Percentiles rank a stretch among this genome's conserved stretches.
Evolutionary conservation across 768 basidiomycete genomes (phyloP).

Genomic region (Cubamyces lactineus): DNA sequence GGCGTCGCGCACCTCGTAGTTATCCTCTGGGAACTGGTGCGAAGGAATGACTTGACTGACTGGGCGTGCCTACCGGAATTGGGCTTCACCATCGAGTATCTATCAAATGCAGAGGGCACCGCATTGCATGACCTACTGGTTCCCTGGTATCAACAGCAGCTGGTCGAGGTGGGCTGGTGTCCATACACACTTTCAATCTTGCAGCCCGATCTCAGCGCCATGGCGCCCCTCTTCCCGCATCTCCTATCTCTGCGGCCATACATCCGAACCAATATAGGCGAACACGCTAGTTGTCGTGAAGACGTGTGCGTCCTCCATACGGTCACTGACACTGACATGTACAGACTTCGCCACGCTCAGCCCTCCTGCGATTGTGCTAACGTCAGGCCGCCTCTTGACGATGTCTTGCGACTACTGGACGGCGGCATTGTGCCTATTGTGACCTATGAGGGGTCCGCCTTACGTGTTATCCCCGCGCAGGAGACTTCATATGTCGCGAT

Average conservation of each 20-base stretch:
- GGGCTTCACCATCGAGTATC: neutral
- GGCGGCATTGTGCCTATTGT: neutral
- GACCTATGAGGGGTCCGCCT: neutral
- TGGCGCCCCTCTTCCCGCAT: neutral
- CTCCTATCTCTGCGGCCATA: neutral
- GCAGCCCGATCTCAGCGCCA: neutral
- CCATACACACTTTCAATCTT: neutral
- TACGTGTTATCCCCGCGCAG: neutral
- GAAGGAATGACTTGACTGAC: neutral
- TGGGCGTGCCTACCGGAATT: neutral
- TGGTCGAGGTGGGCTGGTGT: neutral
- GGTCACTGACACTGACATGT: too few species aligned
- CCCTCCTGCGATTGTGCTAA: too few species aligned
- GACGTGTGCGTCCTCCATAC: too few species aligned
- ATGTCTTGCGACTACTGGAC: neutral
- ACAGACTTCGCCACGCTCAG: too few species aligned
- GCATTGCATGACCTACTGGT: too few species aligned
- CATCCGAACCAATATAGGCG: neutral
- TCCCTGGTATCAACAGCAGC: neutral
- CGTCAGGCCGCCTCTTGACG: too few species aligned
- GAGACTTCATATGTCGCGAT: neutral
- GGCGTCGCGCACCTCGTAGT: neutral
- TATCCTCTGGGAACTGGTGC: neutral
- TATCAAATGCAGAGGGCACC: neutral
- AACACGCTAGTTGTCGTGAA: neutral